Evolutionary conservation across 441 rosid genomes (phyloP), one percentile per base, ranked within the genome.

Genomic region (Brassica balearica): DNA sequence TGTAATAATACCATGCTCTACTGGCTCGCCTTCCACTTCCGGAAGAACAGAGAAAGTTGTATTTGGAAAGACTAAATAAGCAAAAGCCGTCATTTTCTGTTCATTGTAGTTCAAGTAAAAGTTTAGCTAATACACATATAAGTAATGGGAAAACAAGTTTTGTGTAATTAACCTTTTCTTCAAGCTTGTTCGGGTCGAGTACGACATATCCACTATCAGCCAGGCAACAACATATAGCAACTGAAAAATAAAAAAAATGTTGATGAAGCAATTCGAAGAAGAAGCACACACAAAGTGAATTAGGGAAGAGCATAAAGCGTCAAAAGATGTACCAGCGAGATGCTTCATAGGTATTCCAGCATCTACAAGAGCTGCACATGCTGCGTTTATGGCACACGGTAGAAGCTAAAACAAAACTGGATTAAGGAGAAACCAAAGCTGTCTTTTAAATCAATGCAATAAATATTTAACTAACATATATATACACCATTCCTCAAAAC

Each of bases 261-360:
- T 8, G 2, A 60, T 17, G 5, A 43, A 79, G 71, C 68, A 75
- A 67, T 25, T 75, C 10, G 23, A 79, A 55, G 73, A 79, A 55
- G 69, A 17, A 62, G 29, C 29, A 4, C 15, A 69, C 20, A 71
- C 7, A 23, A 69, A 17, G 29, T 20, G 51, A 58, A 29, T 12
- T 62, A 71, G 65, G 22, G 29, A 67, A 72, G 68, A 71, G 68
- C 19, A 15, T 1, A 43, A 70, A 78, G 70, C 65, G 62, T 32
- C 65, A 72, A 77, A 29, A 75, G 69, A 72, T 67, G 73, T 84
- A 93, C 97, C 93, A 32, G 97, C 92, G 12, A 95, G 97, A 90
- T 93, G 95, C 89, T 88, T 92, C 92, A 93, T 77, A 80, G 97
- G 94, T 76, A 95, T 92, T 82, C 98, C 99, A 14, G 99, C 99